Conservation (phyloP, 2,329 filamentous ascomycete genomes). For the Aspergillus hiratsukae region DNA sequence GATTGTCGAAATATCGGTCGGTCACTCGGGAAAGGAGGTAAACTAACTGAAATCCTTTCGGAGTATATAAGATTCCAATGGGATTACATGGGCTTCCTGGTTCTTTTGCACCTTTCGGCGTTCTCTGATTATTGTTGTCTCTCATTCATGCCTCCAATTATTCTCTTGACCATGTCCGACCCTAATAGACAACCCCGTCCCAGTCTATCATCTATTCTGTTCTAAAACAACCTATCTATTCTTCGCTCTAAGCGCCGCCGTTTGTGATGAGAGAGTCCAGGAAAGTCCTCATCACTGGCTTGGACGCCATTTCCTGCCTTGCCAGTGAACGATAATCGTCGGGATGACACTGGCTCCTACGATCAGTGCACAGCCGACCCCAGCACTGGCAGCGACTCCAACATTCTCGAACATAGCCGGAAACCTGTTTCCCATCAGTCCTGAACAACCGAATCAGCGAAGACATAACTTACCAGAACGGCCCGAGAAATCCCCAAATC, state of each 20-base stretch:
- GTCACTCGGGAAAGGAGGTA: neutral
- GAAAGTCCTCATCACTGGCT: neutral
- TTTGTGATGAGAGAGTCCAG: neutral
- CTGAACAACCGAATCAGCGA: neutral
- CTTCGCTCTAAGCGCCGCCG: neutral
- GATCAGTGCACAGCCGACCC: slow-evolving; percentile 27
- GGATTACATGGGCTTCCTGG: neutral
- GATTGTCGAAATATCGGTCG: slow-evolving; percentile 6
- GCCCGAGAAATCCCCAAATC: slow-evolving; percentile 36
- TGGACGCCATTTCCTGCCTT: slow-evolving; percentile 22
- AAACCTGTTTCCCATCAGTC: slow-evolving; percentile 26
- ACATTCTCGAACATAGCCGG: slow-evolving; percentile 32
- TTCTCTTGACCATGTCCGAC: neutral
- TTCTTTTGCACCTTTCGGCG: neutral
- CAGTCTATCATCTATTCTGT: neutral
- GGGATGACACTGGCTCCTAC: slow-evolving; percentile 30
- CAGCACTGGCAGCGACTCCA: slow-evolving; percentile 28
- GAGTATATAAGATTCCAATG: slow-evolving; percentile 1
- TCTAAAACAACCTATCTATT: neutral
- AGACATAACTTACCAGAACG: slow-evolving; percentile 31
- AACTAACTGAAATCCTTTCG: neutral
- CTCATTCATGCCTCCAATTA: neutral
- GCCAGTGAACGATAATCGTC: slow-evolving; percentile 27
- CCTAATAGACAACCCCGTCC: neutral
- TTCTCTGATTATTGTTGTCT: neutral